Base-by-base conservation (phyloP, 371 early-diverging fungal species). In the Entomophthora muscae region DNA sequence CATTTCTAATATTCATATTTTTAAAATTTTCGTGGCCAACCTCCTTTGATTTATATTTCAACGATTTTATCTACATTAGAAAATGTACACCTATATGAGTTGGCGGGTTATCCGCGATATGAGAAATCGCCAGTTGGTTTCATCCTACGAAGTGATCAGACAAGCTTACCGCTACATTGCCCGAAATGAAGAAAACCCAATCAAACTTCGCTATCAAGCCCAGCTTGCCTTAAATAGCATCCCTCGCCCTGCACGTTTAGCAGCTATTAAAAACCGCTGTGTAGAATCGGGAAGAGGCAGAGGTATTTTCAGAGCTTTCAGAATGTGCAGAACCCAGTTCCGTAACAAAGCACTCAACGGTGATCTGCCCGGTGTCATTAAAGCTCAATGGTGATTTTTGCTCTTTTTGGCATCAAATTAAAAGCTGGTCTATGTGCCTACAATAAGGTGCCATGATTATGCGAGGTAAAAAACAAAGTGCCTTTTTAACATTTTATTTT, bases 341-440 rank as follows among this genome's bases (percentile, higher is more conserved):
- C 84, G 90, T 66, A 63, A 84, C 59, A 86, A 85, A 71, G 91
- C 91, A 3, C 70, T 89, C 58, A 83, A 80, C 57, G 91, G 91
- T 57, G 85, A 87, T 56, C 71, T 90, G 63, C 87, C 89, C 7
- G 91, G 91, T 67, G 89, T 90, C 57, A 80, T 78, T 71, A 90
- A 89, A 72, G 72, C 86, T 17, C 81, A 83, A 58, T 90, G 91
- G 91, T 90, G 86, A 71, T 55, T 10, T 42, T 42, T 42, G n/a
- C n/a, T n/a, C n/a, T n/a, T n/a, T n/a, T n/a, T n/a, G n/a, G n/a
- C n/a, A n/a, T n/a, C n/a, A n/a, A n/a, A n/a, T n/a, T n/a, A n/a
- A n/a, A n/a, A n/a, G n/a, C n/a, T n/a, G n/a, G n/a, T n/a, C n/a
- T n/a, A n/a, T n/a, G n/a, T n/a, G n/a, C n/a, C n/a, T n/a, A n/a